These are phyloP conservation scores for Populus hybrid DNA, from an alignment of 441 rosid genomes.

Conservation along the genomic window DNA sequence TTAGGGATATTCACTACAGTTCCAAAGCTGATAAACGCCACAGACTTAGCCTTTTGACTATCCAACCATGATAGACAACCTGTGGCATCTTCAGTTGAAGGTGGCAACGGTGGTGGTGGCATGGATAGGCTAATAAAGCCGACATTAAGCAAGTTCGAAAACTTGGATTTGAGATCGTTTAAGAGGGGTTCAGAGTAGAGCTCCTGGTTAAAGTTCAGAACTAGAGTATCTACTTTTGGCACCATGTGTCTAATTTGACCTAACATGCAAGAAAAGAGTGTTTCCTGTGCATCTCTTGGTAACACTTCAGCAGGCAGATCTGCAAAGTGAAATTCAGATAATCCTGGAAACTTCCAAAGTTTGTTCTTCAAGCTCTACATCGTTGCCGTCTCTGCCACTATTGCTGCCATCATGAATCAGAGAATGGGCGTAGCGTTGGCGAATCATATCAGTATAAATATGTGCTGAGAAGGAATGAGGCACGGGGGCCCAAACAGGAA, in stretches of 20 bases:
- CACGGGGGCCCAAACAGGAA: conserved; percentile 39
- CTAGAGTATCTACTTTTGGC: conserved; percentile 23
- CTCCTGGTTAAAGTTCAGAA: conserved; percentile 27
- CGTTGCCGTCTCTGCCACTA: background rate
- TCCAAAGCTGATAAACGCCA: conserved; percentile 55
- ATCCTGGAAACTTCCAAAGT: conserved; percentile 25
- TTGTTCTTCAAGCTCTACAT: background rate
- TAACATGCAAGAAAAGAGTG: conserved; percentile 19
- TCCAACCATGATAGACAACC: conserved; percentile 54
- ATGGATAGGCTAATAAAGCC: conserved; percentile 12
- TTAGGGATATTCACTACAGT: conserved; percentile 37
- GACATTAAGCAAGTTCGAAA: conserved; percentile 25
- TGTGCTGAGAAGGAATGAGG: conserved; percentile 44
- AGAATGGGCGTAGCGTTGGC: background rate
- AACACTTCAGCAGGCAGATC: conserved; percentile 34
- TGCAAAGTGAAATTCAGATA: conserved; percentile 11
- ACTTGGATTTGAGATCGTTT: conserved; percentile 24
- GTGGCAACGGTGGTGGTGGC: background rate
- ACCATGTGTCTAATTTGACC: conserved; percentile 15
- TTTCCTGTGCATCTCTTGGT: conserved; percentile 3
- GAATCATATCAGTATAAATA: conserved; percentile 34
- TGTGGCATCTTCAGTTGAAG: conserved; percentile 2
- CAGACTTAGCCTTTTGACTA: conserved; percentile 32
- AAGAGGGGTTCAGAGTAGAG: conserved; percentile 24
- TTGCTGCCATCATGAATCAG: too few relatives aligned